phyloP scores from a whole-genome alignment of 140 eudicot genomes.

The Anethum foeniculum region DNA sequence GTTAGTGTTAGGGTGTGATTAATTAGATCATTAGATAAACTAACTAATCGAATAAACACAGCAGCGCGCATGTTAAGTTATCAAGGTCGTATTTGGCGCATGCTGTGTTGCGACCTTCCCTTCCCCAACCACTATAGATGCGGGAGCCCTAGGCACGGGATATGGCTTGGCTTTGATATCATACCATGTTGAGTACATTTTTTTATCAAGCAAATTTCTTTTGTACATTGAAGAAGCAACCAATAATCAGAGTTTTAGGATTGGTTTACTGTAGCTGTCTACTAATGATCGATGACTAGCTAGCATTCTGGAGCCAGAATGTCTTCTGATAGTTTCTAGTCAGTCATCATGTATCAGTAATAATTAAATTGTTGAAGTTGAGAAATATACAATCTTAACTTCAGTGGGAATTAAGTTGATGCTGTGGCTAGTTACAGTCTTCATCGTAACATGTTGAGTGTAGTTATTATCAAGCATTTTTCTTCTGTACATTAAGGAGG shows the following conservation, averaged over 20 bases:
- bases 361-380: neutral
- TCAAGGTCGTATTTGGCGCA: too few species aligned
- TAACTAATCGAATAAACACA: neutral
- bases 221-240: neutral
- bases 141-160: neutral
- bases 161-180: neutral
- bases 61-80: neutral
- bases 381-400: neutral
- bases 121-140: neutral
- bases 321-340: conserved; percentile 3
- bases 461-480: neutral
- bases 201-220: neutral
- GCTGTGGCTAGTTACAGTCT: neutral
- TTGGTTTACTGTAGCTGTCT: neutral
- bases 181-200: neutral
- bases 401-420: neutral
- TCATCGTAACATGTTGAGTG: neutral
- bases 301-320: neutral
- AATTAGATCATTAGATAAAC: neutral
- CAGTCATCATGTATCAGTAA: neutral
- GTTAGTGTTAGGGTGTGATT: neutral
- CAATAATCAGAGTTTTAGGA: neutral
- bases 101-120: neutral
- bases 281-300: neutral
- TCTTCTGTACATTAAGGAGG: neutral